Base-by-base conservation (phyloP, 768 basidiomycete species). In the Tylopilus sp. region DNA sequence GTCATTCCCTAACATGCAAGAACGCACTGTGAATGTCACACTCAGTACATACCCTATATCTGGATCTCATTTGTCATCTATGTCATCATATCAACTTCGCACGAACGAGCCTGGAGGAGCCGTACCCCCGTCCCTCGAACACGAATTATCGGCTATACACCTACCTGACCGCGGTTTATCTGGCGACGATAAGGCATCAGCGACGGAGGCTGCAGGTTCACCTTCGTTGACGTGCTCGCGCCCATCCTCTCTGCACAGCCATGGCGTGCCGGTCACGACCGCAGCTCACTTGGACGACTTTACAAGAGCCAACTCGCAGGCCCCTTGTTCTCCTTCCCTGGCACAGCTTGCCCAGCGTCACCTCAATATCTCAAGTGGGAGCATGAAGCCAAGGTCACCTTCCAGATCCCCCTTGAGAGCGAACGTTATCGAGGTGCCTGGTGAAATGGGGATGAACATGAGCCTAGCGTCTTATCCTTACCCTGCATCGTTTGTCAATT, bases 241-340 rank as follows among this genome's bases (percentile, higher is more conserved):
- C 28, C 35, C 45, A 35, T 44, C 57, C 26, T 66, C 71, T 48
- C 68, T 73, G n/a, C 78, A 79, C 50, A 58, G 71, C 26, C 80
- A 82, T 58, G 72, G 77, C 17, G 71, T 74, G 36, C 81, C 80
- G 5, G 75, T 77, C 5, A 82, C 79, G 0, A 71, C 79, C 48
- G 75, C 74, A n/a, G 67, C 77, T 5, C 53, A 46, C 39, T 15
- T 46, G 25, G 49, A 62, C 30, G 46, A 51, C 36, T 40, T 59
- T 48, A 53, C 57, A 22, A 56, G 48, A 44, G 47, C 57, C 21
- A 55, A 56, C n/a, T 51, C 52, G 38, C 56, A 47, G 11, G 43
- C 55, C 0, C 39, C 57, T 12, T 46, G 53, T 3, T 47, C 57
- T 9, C 49, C 57, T 9, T 39, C 66, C 3, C 44, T 67, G 36